Percentiles rank a stretch among this genome's conserved stretches.
Evolutionary conservation across 2,329 filamentous ascomycete species (phyloP).

Genomic region (Chaetomiaceae sp.): DNA sequence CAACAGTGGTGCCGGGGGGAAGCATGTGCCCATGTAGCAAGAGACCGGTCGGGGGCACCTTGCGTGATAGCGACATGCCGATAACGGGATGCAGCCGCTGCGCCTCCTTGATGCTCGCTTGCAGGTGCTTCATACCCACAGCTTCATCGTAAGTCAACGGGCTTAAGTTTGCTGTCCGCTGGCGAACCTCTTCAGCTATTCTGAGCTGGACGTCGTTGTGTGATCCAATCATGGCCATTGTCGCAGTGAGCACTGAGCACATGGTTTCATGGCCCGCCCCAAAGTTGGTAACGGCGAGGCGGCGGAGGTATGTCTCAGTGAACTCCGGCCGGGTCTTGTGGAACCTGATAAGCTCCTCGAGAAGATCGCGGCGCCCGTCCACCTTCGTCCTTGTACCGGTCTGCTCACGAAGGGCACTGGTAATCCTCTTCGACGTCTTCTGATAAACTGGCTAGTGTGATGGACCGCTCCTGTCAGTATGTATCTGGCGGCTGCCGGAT

Average conservation of each 20-base stretch:
- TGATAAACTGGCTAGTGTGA: conserved; percentile 28
- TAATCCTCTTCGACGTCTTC: conserved; percentile 23
- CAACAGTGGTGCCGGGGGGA: conserved; percentile 42
- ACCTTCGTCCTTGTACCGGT: neutral
- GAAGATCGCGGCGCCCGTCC: conserved; percentile 35
- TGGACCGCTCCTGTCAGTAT: neutral
- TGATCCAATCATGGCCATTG: conserved; percentile 41
- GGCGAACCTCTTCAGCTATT: conserved; percentile 29
- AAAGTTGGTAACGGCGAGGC: conserved; percentile 50
- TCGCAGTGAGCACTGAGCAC: conserved; percentile 45
- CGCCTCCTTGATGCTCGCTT: conserved; percentile 45
- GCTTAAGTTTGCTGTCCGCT: neutral
- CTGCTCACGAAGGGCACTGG: conserved; percentile 4
- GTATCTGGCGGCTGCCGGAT: neutral
- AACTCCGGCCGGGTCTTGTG: conserved; percentile 42
- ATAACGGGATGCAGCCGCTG: conserved; percentile 47
- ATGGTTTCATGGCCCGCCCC: conserved; percentile 51
- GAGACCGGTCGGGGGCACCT: conserved; percentile 34
- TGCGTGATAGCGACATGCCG: conserved; percentile 45
- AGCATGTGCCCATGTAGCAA: conserved; percentile 35
- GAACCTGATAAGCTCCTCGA: conserved; percentile 42
- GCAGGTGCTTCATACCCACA: conserved; percentile 30
- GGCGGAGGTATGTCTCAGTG: conserved; percentile 41
- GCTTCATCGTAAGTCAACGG: conserved; percentile 23
- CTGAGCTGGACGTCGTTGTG: conserved; percentile 29